Conservation (phyloP, 2,329 filamentous ascomycete genomes). For the Monosporascus sp. region DNA sequence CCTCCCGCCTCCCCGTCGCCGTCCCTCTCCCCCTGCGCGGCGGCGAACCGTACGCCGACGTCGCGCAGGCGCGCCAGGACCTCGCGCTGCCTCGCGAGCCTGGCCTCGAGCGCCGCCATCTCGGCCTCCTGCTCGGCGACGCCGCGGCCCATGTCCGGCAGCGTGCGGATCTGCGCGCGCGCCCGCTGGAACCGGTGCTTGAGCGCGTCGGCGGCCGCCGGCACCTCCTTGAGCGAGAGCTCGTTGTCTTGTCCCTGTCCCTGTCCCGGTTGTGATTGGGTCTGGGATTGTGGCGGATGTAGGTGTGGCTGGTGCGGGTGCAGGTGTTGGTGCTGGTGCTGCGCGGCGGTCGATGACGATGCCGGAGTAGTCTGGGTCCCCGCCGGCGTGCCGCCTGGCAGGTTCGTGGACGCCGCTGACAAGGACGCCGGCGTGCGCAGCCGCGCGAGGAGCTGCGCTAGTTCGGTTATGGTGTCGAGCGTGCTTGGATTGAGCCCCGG, state of each 20-base stretch:
- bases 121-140: conserved; percentile 66
- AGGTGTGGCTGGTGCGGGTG: conserved; percentile 1
- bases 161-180: conserved; percentile 54
- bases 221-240: conserved; percentile 65
- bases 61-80: conserved; percentile 50
- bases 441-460: conserved; percentile 71
- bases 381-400: conserved; percentile 24
- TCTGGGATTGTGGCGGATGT: conserved; percentile 14
- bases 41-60: conserved; percentile 37
- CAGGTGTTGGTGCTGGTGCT: conserved; percentile 8
- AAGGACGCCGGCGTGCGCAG: conserved; percentile 43
- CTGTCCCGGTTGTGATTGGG: conserved; percentile 23
- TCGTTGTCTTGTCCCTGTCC: conserved; percentile 24
- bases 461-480: conserved; percentile 79
- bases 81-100: conserved; percentile 56
- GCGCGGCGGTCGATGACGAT: conserved; percentile 1
- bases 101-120: conserved; percentile 59
- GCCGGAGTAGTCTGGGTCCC: conserved; percentile 21
- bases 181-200: conserved; percentile 82
- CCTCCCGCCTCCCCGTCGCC: no score
- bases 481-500: conserved; percentile 70
- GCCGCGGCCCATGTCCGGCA: conserved; percentile 66
- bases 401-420: neutral
- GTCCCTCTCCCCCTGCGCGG: conserved; percentile 33
- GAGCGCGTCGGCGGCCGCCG: conserved; percentile 69